phyloP scores from a whole-genome alignment of 345 rosid species.

The Lepidium africanum region DNA sequence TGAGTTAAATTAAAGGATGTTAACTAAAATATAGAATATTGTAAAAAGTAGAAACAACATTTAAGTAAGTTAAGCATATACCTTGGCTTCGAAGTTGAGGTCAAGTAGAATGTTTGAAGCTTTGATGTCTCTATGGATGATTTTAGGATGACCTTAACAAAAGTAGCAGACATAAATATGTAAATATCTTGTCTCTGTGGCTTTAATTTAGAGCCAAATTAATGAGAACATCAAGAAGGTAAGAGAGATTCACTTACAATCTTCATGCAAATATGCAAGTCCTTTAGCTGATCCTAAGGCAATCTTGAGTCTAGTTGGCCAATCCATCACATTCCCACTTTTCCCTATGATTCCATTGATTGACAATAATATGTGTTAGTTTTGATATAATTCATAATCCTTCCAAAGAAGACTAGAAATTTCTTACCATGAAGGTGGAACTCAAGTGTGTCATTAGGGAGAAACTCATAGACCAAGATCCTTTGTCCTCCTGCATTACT shows the following conservation, averaged over 20 bases:
- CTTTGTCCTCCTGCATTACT: constrained; percentile 44
- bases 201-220: neutral
- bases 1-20: neutral
- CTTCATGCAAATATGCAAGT: constrained; percentile 92
- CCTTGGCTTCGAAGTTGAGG: constrained; percentile 39
- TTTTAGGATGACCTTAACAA: constrained; percentile 70
- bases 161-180: neutral
- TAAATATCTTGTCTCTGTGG: neutral
- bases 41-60: neutral
- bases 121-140: constrained; percentile 90
- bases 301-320: constrained; percentile 70
- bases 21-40: neutral
- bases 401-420: neutral
- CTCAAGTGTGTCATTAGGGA: constrained; percentile 66
- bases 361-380: neutral
- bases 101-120: constrained; percentile 80
- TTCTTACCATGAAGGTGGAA: constrained; percentile 63
- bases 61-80: neutral
- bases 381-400: neutral
- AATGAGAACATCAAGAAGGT: neutral
- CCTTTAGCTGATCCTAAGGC: constrained; percentile 93
- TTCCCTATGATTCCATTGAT: constrained; percentile 6
- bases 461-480: constrained; percentile 64
- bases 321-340: constrained; percentile 55
- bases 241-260: constrained; percentile 44